phyloP scores from a whole-genome alignment of 257 asterid species.

The Thymus mandschuricus region DNA sequence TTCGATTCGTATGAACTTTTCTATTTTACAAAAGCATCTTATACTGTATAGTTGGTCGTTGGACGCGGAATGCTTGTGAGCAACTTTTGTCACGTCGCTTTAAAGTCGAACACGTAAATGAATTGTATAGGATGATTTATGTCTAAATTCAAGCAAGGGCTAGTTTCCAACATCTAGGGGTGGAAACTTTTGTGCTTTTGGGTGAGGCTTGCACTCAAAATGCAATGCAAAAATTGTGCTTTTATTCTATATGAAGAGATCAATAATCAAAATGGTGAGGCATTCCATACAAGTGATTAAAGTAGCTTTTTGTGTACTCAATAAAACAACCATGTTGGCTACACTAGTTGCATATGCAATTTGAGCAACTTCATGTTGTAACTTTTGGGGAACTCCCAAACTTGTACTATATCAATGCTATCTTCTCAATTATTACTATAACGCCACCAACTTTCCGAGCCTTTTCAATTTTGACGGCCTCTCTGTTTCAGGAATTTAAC shows the following conservation, averaged over 20 bases:
- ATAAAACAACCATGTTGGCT: constrained; percentile 6
- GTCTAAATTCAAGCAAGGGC: neutral
- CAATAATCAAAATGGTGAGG: constrained; percentile 23
- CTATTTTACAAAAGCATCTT: no score
- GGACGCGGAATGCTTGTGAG: neutral
- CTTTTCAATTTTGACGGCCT: no score
- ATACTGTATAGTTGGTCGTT: no score
- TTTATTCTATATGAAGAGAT: constrained; percentile 2
- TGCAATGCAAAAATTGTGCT: constrained; percentile 5
- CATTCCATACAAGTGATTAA: constrained; percentile 11
- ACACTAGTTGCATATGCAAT: constrained; percentile 8
- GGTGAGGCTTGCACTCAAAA: constrained; percentile 2
- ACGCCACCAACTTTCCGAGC: neutral
- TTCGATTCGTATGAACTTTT: no score
- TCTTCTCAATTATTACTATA: neutral
- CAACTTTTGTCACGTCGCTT: neutral
- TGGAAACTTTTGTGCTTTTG: neutral
- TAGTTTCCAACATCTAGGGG: constrained; percentile 21
- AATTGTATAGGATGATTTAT: neutral
- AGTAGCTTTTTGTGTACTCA: constrained; percentile 7
- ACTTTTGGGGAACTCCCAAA: constrained; percentile 8
- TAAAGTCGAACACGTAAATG: neutral
- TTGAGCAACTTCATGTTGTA: constrained; percentile 22
- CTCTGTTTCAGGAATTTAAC: no score
- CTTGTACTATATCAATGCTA: neutral